phyloP scores from a whole-genome alignment of 768 basidiomycete genomes.

The Pisolithus orientalis region DNA sequence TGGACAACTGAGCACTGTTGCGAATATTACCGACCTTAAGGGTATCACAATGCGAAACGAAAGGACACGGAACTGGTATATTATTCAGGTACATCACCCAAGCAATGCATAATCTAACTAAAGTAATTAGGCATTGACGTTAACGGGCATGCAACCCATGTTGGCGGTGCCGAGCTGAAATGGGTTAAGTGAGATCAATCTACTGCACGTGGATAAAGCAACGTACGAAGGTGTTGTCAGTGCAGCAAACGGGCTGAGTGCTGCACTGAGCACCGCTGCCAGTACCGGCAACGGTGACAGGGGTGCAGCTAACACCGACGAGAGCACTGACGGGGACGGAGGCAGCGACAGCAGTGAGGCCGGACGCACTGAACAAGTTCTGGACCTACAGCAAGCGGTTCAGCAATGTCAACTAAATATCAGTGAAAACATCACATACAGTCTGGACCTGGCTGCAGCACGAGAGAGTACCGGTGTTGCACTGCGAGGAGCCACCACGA shows the following conservation, averaged over 20 bases:
- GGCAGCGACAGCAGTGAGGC: neutral
- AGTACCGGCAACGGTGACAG: constrained; percentile 21
- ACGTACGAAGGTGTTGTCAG: constrained; percentile 38
- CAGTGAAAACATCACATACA: neutral
- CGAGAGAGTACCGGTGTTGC: neutral
- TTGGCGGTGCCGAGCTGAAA: constrained; percentile 30
- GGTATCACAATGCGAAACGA: no score
- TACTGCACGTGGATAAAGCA: no score
- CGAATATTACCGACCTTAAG: no score
- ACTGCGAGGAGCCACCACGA: neutral
- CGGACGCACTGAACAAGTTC: neutral
- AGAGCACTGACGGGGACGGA: neutral
- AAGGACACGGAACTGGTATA: neutral
- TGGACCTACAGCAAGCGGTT: neutral
- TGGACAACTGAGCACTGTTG: no score
- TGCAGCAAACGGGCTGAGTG: constrained; percentile 39
- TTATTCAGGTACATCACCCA: neutral
- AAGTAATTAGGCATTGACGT: constrained; percentile 11
- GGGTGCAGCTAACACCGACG: constrained; percentile 33
- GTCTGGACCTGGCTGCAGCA: neutral
- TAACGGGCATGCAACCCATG: constrained; percentile 34
- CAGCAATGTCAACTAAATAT: neutral
- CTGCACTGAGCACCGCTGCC: neutral
- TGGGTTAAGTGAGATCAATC: neutral
- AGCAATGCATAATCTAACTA: no score